Evolutionary conservation across 1,284 basidiomycete species (phyloP), one percentile per base, ranked within the genome.

Genomic region (Erythrobasidium hasegawianum): DNA sequence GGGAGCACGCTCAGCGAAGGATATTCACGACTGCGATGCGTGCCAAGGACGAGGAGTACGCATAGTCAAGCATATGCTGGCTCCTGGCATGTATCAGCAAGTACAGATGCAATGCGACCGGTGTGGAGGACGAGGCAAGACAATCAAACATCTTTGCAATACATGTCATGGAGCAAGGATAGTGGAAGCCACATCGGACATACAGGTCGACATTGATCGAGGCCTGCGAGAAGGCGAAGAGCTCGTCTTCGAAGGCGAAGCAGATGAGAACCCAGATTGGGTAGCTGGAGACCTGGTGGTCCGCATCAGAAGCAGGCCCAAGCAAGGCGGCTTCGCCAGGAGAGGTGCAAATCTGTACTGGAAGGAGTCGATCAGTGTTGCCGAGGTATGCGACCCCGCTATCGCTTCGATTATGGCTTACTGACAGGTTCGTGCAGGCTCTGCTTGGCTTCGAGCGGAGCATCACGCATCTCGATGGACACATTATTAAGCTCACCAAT

Each of bases 141-240:
- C 86, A 54, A 89, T 96, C 74, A 84, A 82, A 20, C 74, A 73
- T 57, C 45, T 67, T 18, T 97, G 94, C 73, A 84, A 88, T 1
- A 86, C 88, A 72, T 97, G 93, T 75, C 75, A 80, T n/a, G 90
- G 90, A 1, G 78, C 84, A 56, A 92, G 94, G 75, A 86, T 93
- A 47, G 76, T 94, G 43, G 86, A 79, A n/a, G 74, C 74, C 0
- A 70, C 75, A 24, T 75, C 79, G 70, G 76, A 91, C 60, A 85
- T 97, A 72, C 85, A 86, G 20, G 80, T 93, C 38, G 89, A 90
- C 57, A 83, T 97, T 53, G 83, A 85, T n/a, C 83, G 85, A 3
- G 94, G 93, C 24, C 88, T 89, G 80, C 89, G 91, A 0, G 93
- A 97, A 76, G 91, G 89, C 0, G 87, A 89, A 74, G 89, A 97